Base-by-base conservation (phyloP, 2,329 filamentous ascomycete genomes). In the Paecilomyces formosus region DNA sequence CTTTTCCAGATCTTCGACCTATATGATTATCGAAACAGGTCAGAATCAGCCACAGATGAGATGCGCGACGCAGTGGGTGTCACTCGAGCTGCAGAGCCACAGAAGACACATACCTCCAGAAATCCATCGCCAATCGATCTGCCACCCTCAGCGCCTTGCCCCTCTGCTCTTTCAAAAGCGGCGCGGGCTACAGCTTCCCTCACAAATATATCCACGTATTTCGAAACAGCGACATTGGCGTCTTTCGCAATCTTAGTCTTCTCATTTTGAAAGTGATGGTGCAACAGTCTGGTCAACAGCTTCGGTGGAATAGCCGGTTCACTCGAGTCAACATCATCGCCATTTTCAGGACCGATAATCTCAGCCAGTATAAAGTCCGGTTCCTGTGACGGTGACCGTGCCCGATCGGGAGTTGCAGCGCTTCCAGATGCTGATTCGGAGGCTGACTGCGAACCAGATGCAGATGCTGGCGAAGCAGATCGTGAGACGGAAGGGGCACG, bases 121-220 rank as follows among this genome's bases (percentile, higher is more conserved):
- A 92, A 92, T 3, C 84, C 86, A 59, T 84, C 71, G 9, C 60
- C 67, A 54, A 67, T 80, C 31, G 79, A 62, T 55, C 66, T 68
- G 21, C 67, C 67, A 39, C 61, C 68, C 33, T 60, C 60, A 55
- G 61, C 61, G 63, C 68, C 62, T 66, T 67, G 71, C 33, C 72
- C 72, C 73, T 79, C 75, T 49, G 72, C 79, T 69, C 88, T 87
- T 78, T 90, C 88, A 59, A 86, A 85, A 9, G 86, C 84, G 45
- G 90, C 87, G 68, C 93, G 78, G 15, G 91, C 90, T 70, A 97
- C 86, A 1, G 91, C 90, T 77, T 97, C 93, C 61, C 89, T 82
- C 56, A 96, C 88, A 75, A 97, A 97, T 0, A 93, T 85, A 73
- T 97, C 91, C 74, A 97, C 82, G 71, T 97, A 97, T 75, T 88